Evolutionary conservation across 1,139 yeast species (phyloP).

Genomic region (Candida tunisiensis): DNA sequence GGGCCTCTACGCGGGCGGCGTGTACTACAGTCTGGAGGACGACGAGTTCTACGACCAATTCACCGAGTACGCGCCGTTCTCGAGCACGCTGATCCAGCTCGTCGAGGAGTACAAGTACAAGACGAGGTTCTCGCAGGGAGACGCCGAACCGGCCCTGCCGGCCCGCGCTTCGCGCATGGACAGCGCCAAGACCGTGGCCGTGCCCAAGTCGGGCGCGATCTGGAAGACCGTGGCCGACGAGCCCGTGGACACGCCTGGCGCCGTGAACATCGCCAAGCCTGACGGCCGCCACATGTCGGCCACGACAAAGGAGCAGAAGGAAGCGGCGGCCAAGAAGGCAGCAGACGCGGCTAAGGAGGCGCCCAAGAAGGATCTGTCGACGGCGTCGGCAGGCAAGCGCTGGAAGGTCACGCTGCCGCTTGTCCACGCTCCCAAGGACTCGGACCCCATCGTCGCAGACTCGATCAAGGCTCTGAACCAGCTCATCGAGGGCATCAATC

Average conservation of each 20-base stretch:
- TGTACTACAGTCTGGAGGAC: conserved; percentile 19
- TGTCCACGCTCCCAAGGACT: conserved; percentile 13
- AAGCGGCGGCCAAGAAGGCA: not conserved
- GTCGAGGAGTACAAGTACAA: conserved; percentile 23
- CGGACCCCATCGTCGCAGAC: conserved; percentile 30
- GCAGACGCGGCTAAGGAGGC: not conserved
- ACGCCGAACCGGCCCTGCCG: not conserved
- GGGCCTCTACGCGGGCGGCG: conserved; percentile 20
- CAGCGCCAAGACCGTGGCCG: not conserved
- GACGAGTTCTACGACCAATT: conserved; percentile 26
- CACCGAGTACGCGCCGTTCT: conserved; percentile 44
- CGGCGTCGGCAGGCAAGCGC: no score
- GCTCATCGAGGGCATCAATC: conserved; percentile 34
- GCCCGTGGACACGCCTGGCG: not conserved
- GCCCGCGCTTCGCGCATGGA: not conserved
- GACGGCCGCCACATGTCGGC: not conserved
- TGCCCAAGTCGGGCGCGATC: not conserved
- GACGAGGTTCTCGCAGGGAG: not conserved
- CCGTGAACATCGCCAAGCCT: not conserved
- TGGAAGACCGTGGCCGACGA: not conserved
- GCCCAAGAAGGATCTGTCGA: not conserved
- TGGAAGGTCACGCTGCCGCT: conserved; percentile 11
- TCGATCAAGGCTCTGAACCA: conserved; percentile 36
- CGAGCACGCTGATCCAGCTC: conserved; percentile 32
- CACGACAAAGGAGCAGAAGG: not conserved